Evolutionary conservation across 1,139 yeast species (phyloP).

Genomic region (Geotrichum phurueaensis): DNA sequence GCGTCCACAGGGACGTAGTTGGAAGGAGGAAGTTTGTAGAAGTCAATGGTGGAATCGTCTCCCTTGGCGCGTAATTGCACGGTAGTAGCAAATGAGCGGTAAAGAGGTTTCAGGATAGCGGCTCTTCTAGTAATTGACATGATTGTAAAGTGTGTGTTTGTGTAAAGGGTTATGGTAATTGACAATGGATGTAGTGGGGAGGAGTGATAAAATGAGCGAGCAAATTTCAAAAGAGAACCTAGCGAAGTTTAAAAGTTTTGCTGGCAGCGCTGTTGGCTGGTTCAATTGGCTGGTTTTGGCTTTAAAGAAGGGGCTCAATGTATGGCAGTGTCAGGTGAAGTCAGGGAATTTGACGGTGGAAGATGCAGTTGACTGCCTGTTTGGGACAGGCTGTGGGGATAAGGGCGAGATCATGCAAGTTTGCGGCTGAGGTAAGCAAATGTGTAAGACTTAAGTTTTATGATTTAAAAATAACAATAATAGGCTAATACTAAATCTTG

Average conservation of each 20-base stretch:
- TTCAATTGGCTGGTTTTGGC: neutral
- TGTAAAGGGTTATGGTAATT: neutral
- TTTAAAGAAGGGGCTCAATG: neutral
- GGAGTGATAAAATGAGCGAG: neutral
- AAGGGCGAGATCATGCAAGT: neutral
- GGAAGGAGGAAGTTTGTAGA: slow-evolving; percentile 36
- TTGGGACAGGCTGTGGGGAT: neutral
- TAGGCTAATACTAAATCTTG: too few relatives aligned
- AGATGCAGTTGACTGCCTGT: neutral
- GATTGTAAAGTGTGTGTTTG: slow-evolving; percentile 3
- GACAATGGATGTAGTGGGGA: neutral
- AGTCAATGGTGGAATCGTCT: slow-evolving; percentile 40
- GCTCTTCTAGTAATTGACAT: slow-evolving; percentile 1
- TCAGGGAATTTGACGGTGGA: neutral
- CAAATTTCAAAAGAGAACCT: neutral
- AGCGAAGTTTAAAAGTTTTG: neutral
- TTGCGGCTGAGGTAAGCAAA: neutral
- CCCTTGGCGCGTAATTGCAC: slow-evolving; percentile 34
- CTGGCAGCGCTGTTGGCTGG: neutral
- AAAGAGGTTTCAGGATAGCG: neutral
- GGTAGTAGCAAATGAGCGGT: slow-evolving; percentile 21
- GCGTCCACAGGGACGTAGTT: slow-evolving; percentile 23
- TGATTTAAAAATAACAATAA: neutral
- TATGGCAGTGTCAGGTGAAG: neutral
- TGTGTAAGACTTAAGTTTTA: neutral